Conservation (phyloP, 108 stramenopile species). For the Nitzschia inconspicua region DNA sequence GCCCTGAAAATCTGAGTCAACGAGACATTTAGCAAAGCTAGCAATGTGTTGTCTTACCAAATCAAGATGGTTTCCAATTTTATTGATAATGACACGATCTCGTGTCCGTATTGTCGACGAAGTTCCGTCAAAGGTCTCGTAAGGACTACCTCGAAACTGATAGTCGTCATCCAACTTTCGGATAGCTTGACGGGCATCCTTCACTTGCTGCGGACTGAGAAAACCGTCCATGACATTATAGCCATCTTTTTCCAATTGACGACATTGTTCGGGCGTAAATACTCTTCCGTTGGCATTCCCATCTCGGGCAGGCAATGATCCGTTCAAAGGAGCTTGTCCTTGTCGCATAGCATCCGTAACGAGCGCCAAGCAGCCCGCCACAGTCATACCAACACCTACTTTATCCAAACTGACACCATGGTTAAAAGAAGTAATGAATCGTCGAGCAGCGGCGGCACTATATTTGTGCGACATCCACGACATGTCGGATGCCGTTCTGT, state of each 20-base stretch:
- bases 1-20: no score
- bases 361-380: not conserved
- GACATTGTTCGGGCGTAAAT: slow-evolving; percentile 3
- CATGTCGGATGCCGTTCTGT: no score
- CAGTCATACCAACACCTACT: not conserved
- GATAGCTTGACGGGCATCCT: not conserved
- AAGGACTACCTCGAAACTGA: slow-evolving; percentile 4
- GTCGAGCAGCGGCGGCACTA: no score
- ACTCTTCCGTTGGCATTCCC: not conserved
- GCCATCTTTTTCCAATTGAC: slow-evolving; percentile 6
- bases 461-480: no score
- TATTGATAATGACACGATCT: slow-evolving; percentile 2
- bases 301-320: not conserved
- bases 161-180: not conserved
- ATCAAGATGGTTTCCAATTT: not conserved
- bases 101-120: not conserved
- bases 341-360: not conserved
- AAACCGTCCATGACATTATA: not conserved
- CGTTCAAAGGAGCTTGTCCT: not conserved
- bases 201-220: not conserved
- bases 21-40: not conserved
- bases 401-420: not conserved
- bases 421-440: not conserved
- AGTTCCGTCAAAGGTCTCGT: not conserved
- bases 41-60: not conserved